These are phyloP conservation scores for Phytophthora sp. DNA, from an alignment of 352 stramenopile species.

Conservation along the genomic window DNA sequence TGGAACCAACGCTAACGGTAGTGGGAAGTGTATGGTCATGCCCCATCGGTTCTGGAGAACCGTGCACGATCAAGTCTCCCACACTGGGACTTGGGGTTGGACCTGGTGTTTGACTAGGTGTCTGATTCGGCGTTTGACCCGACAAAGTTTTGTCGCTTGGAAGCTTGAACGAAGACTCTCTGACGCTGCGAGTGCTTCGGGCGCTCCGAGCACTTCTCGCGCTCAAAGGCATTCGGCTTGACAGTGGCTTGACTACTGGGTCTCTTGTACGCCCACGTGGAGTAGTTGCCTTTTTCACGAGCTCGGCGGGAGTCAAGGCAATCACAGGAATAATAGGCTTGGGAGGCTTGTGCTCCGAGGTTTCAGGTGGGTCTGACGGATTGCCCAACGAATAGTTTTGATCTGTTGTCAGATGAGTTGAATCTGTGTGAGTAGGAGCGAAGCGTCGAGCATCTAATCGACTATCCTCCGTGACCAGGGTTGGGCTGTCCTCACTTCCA, in stretches of 20 bases:
- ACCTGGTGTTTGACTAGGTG: neutral
- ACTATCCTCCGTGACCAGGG: conserved; percentile 4
- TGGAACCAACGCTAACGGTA: neutral
- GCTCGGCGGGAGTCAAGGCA: conserved; percentile 51
- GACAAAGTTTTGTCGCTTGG: conserved; percentile 1
- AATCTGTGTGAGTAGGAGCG: conserved; percentile 3
- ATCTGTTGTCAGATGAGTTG: conserved; percentile 9
- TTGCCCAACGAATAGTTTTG: conserved; percentile 33
- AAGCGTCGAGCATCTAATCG: conserved; percentile 23
- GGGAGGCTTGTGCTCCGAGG: conserved; percentile 3
- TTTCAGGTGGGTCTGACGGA: neutral
- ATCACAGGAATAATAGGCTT: conserved; percentile 42
- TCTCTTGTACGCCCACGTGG: conserved; percentile 24
- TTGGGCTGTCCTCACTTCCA: conserved; percentile 8
- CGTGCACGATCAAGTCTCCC: neutral
- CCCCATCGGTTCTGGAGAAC: neutral
- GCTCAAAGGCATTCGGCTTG: conserved; percentile 29
- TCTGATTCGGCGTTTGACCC: neutral
- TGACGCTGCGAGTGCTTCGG: conserved; percentile 2
- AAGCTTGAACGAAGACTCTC: conserved; percentile 4
- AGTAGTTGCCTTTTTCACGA: conserved; percentile 56
- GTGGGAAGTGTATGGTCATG: neutral
- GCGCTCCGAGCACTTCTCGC: conserved; percentile 19
- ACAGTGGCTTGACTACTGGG: conserved; percentile 38
- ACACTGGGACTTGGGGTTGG: conserved; percentile 18